phyloP scores from a whole-genome alignment of 805 yeast species.

The Saccharomycopsis olivae region DNA sequence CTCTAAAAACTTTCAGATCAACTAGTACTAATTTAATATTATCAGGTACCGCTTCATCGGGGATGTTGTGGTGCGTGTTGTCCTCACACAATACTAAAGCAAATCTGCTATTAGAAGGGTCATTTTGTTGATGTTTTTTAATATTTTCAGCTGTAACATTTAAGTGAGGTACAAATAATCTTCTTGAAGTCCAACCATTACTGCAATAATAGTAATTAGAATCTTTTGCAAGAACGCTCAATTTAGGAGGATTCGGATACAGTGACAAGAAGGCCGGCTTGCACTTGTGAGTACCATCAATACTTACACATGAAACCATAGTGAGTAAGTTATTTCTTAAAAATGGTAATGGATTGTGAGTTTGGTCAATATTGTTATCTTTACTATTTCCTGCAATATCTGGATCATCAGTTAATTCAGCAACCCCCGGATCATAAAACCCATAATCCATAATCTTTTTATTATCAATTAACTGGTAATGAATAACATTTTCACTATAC shows the following conservation, averaged over 20 bases:
- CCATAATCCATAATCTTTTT: too few relatives aligned
- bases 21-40: constrained; percentile 1
- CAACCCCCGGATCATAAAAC: too few relatives aligned
- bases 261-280: constrained; percentile 3
- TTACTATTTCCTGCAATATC: too few relatives aligned
- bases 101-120: neutral
- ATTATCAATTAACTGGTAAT: constrained; percentile 4
- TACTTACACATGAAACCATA: constrained; percentile 4
- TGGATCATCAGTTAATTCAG: too few relatives aligned
- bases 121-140: neutral
- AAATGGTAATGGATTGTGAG: neutral
- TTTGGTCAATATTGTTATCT: neutral
- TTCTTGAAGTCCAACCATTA: constrained; percentile 5
- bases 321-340: constrained; percentile 1
- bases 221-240: neutral
- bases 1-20: neutral
- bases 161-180: constrained; percentile 3
- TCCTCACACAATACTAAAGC: constrained; percentile 1
- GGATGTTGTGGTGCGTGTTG: constrained; percentile 1
- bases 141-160: neutral
- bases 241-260: neutral
- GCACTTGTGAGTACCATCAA: constrained; percentile 5
- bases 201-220: constrained; percentile 5
- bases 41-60: constrained; percentile 7
- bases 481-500: neutral